Percentiles rank a stretch among this genome's conserved stretches.
phyloP scores from a whole-genome alignment of 768 basidiomycete species.

The Austroboletus eburneus region DNA sequence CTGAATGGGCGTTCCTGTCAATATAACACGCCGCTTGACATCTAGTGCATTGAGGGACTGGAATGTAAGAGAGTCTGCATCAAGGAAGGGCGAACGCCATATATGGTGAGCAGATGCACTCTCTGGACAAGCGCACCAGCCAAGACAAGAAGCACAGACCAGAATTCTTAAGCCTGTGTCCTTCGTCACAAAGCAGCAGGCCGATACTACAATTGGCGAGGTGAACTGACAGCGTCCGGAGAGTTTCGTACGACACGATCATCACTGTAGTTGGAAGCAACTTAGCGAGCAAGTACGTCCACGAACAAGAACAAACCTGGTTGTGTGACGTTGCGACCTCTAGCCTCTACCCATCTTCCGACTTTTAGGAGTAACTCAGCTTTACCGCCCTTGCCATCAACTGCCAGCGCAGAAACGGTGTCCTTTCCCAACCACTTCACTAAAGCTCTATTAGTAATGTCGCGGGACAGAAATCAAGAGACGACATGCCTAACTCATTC shows the following conservation, averaged over 20 bases:
- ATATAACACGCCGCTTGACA: constrained; percentile 86
- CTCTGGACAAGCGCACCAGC: not conserved
- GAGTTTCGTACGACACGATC: constrained; percentile 97
- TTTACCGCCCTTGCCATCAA: constrained; percentile 92
- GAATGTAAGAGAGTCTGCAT: constrained; percentile 80
- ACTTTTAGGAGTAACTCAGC: constrained; percentile 75
- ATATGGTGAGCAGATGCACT: not conserved
- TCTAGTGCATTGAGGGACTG: constrained; percentile 77
- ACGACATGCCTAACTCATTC: constrained; percentile 79
- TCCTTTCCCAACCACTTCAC: constrained; percentile 95
- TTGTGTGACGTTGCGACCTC: constrained; percentile 85
- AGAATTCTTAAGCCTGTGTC: constrained; percentile 94
- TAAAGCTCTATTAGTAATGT: constrained; percentile 28
- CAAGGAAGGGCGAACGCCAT: constrained; percentile 1
- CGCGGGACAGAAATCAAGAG: not conserved
- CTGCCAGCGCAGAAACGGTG: constrained; percentile 73
- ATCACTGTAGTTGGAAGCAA: constrained; percentile 50
- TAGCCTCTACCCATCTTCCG: constrained; percentile 83
- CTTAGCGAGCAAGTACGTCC: not conserved
- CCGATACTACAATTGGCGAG: constrained; percentile 82
- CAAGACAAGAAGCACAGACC: constrained; percentile 43
- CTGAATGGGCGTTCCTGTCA: constrained; percentile 93
- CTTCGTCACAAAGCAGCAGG: constrained; percentile 93
- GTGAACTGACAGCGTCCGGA: constrained; percentile 74
- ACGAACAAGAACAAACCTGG: constrained; percentile 54